Percentiles rank a stretch among this genome's conserved stretches.
phyloP scores from a whole-genome alignment of 306 rosid species.

The Benincasa hispida region DNA sequence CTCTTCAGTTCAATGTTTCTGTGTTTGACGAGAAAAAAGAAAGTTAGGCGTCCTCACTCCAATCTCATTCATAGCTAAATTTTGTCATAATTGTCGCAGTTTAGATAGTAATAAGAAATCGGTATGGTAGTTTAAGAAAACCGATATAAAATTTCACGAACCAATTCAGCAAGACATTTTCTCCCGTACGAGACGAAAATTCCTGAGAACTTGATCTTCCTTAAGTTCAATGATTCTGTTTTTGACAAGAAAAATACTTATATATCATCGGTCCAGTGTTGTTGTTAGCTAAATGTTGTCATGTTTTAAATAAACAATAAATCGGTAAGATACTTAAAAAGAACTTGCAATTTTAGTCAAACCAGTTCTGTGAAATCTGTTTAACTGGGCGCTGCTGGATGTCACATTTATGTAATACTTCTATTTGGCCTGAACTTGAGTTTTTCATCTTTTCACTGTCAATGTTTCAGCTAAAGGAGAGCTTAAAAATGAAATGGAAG shows the following conservation, averaged over 20 bases:
- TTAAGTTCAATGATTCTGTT: not conserved
- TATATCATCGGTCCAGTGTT: not conserved
- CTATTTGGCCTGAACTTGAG: not conserved
- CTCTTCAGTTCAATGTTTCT: not conserved
- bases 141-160: not conserved
- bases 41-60: not conserved
- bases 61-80: not conserved
- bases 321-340: not conserved
- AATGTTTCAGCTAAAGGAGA: conserved; percentile 52
- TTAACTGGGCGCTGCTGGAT: not conserved
- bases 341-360: not conserved
- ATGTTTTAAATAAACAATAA: not conserved
- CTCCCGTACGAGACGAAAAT: not conserved
- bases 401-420: not conserved
- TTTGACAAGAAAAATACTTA: not conserved
- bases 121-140: not conserved
- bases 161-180: not conserved
- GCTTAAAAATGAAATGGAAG: conserved; percentile 50
- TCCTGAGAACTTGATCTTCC: not conserved
- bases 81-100: not conserved
- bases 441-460: not conserved
- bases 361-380: not conserved
- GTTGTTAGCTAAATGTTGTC: not conserved
- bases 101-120: not conserved
- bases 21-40: not conserved